Conservation (phyloP, 2,329 filamentous ascomycete genomes). For the Xylariaceae sp. region DNA sequence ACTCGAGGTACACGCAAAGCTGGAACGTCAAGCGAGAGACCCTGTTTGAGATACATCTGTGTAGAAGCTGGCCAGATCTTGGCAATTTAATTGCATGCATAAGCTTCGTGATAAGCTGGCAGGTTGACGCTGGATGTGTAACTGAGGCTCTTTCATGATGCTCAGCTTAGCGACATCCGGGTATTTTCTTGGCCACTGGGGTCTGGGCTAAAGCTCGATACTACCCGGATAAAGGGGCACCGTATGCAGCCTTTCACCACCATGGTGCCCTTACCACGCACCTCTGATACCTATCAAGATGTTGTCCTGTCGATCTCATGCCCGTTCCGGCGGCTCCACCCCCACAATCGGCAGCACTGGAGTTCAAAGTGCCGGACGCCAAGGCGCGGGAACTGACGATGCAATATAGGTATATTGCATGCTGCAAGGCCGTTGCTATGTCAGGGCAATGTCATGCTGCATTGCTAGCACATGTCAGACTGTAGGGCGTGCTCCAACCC, state of each 20-base stretch:
- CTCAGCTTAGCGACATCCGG: conserved; percentile 1
- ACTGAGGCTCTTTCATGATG: conserved; percentile 2
- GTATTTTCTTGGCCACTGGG: background rate
- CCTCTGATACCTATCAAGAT: background rate
- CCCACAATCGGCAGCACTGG: conserved; percentile 11
- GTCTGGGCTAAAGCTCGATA: conserved; percentile 12
- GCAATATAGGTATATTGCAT: conserved; percentile 19
- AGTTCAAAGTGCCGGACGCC: conserved; percentile 18
- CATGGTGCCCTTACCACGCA: no score
- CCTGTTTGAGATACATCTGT: no score
- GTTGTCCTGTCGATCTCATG: background rate
- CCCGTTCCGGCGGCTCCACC: conserved; percentile 4
- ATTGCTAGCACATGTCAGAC: conserved; percentile 9
- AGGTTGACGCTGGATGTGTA: no score
- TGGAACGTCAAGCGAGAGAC: no score
- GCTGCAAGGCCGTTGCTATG: conserved; percentile 13
- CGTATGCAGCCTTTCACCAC: no score
- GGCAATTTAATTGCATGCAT: no score
- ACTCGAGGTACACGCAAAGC: no score
- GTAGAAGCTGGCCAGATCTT: no score
- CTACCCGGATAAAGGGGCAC: conserved; percentile 12
- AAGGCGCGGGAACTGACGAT: conserved; percentile 16
- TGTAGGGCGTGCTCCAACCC: conserved; percentile 5
- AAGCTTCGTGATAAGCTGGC: no score
- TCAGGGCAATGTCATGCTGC: conserved; percentile 14